A percentile compares a stretch with the other conserved stretches of the same genome.
phyloP scores from a whole-genome alignment of 768 basidiomycete genomes.

The Lanmaoa rubissima region DNA sequence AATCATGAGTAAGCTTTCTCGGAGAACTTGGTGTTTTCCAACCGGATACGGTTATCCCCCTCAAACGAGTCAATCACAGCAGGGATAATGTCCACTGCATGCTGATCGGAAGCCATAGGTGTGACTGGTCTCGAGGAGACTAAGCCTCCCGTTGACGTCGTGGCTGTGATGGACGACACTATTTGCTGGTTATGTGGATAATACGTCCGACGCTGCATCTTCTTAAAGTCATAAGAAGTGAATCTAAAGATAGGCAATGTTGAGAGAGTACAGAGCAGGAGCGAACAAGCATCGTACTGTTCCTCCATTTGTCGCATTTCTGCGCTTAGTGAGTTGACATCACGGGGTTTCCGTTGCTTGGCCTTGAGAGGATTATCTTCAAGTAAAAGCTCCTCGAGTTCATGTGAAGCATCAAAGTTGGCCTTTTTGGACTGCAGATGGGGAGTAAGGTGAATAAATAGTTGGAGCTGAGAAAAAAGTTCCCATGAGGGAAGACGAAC shows the following conservation, averaged over 20 bases:
- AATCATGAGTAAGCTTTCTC: conserved; percentile 53
- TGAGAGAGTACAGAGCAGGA: not conserved
- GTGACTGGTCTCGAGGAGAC: conserved; percentile 74
- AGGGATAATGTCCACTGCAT: conserved; percentile 43
- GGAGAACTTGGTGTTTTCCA: conserved; percentile 40
- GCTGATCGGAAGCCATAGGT: conserved; percentile 48
- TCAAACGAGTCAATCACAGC: conserved; percentile 44
- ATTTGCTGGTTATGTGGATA: conserved; percentile 79
- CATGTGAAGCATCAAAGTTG: conserved; percentile 98
- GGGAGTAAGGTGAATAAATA: not conserved
- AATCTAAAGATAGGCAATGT: conserved; percentile 51
- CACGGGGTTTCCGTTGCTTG: conserved; percentile 87
- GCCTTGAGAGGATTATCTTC: conserved; percentile 98
- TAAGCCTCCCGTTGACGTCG: conserved; percentile 68
- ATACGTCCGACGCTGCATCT: conserved; percentile 88
- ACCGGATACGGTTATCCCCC: conserved; percentile 36
- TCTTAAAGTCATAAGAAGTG: conserved; percentile 88
- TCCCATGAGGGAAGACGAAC: conserved; percentile 24
- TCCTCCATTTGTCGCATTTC: conserved; percentile 99
- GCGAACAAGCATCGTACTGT: conserved; percentile 56
- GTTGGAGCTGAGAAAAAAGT: not conserved
- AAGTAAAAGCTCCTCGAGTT: conserved; percentile 90
- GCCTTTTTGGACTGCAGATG: conserved; percentile 89
- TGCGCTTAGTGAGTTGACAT: conserved; percentile 70
- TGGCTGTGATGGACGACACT: conserved; percentile 63